Base-by-base conservation (phyloP, 768 basidiomycete species). In the Leucogyrophana mollusca region DNA sequence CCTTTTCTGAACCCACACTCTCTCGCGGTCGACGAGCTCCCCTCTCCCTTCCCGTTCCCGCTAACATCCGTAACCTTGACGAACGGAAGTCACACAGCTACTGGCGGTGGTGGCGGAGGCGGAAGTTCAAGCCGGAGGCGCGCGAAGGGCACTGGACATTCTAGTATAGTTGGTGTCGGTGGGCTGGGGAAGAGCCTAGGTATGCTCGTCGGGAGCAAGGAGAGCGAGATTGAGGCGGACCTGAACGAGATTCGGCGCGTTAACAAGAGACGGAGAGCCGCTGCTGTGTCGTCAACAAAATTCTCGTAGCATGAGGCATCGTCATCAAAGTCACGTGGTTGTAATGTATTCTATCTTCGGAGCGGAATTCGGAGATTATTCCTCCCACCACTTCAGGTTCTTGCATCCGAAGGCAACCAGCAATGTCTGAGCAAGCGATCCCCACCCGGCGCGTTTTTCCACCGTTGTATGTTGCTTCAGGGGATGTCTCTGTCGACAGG, bases 1-100 rank as follows among this genome's bases (percentile, higher is more conserved):
- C 85, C 83, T 0, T 79, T 88, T 61, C 74, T 79, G 30, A 92
- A 90, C 60, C 90, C 90, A 2, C 87, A 90, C 58, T 92, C 90
- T 4, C 82, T 92, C 37, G 78, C 87, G 3, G 85, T 91, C 33
- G 90, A 93, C 53, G 90, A 92, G 58, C 77, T 93, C 30, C 87
- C 90, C 3, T 92, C 90, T 0, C 87, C 87, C 9, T 91, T 90
- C 72, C 87, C 89, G 0, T 72, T 89, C 9, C 78, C 86, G 1
- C 77, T 91, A 9, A 85, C 82, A 5, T 72, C 78, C 4, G 76
- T 74, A 13, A 69, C 72, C n/a, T 62, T 71, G 33, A 70, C 68
- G 2, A 69, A 60, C 32, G 56, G 68, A 43, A 51, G 68, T 21
- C 53, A 46, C 34, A 55, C 57, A 7, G 61, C 63, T 11, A 64